Evolutionary conservation across 192 early-diverging fungal species (phyloP).

Genomic region (Coemansia sp.): DNA sequence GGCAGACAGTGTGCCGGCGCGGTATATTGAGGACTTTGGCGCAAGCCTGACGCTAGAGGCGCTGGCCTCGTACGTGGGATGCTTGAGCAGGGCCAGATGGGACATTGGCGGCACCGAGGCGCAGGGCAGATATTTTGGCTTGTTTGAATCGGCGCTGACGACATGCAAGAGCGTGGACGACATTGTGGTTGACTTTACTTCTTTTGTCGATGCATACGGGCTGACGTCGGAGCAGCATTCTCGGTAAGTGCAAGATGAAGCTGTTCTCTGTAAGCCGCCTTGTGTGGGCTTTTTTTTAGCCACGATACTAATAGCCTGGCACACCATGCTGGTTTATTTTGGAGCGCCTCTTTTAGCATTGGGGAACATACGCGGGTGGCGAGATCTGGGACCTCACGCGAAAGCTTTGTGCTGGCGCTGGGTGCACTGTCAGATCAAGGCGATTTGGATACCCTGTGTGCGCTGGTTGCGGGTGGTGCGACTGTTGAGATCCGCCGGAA

Average conservation of each 20-base stretch:
- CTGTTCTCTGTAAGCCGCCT: background rate
- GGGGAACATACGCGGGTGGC: slow-evolving; percentile 17
- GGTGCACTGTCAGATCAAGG: slow-evolving; percentile 19
- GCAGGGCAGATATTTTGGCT: slow-evolving; percentile 23
- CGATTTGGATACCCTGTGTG: slow-evolving; percentile 22
- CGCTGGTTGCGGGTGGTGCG: slow-evolving; percentile 8
- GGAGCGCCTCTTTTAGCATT: slow-evolving; percentile 15
- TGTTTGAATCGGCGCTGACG: slow-evolving; percentile 25
- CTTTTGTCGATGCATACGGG: slow-evolving; percentile 38
- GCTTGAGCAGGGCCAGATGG: slow-evolving; percentile 48
- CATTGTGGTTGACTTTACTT: slow-evolving; percentile 25
- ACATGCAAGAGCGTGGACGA: slow-evolving; percentile 18
- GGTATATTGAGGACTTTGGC: slow-evolving; percentile 59
- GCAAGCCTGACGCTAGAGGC: slow-evolving; percentile 54
- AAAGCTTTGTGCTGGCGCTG: slow-evolving; percentile 44
- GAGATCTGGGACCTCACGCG: slow-evolving; percentile 28
- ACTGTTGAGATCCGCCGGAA: slow-evolving; percentile 45
- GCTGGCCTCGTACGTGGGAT: slow-evolving; percentile 48
- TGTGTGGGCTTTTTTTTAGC: background rate
- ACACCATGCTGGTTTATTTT: background rate
- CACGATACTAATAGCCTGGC: background rate
- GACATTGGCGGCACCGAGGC: slow-evolving; percentile 1
- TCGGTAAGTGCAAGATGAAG: slow-evolving; percentile 8
- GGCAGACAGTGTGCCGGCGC: slow-evolving; percentile 18
- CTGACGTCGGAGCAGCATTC: slow-evolving; percentile 26